phyloP scores from a whole-genome alignment of 2,329 filamentous ascomycete species.

The Apiospora sp. region DNA sequence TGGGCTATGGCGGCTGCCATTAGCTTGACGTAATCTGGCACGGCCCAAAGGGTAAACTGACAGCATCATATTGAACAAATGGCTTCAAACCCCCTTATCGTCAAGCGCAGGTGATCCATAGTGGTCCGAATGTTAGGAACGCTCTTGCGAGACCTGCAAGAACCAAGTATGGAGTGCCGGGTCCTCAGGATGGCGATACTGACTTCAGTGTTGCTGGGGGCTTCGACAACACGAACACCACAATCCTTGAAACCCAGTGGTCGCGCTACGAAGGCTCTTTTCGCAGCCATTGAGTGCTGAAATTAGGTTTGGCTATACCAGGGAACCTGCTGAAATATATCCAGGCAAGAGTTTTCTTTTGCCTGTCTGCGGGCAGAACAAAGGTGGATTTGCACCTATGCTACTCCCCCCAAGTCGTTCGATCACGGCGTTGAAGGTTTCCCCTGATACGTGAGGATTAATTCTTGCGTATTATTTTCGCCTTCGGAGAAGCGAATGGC shows the following conservation, averaged over 20 bases:
- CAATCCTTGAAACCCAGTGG: neutral
- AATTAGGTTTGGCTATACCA: neutral
- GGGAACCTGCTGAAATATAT: neutral
- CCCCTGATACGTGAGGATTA: conserved; percentile 62
- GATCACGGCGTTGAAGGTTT: conserved; percentile 34
- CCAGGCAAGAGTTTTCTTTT: neutral
- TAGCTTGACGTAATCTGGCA: neutral
- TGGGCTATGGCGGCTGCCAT: neutral
- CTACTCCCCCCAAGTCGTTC: neutral
- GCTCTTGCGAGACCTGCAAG: neutral
- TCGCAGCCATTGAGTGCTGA: neutral
- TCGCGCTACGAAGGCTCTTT: neutral
- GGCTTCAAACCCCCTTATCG: neutral
- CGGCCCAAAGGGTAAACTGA: too few species aligned
- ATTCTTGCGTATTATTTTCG: conserved; percentile 44
- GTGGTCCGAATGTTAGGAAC: neutral
- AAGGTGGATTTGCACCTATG: neutral
- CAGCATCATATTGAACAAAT: neutral
- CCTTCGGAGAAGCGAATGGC: conserved; percentile 49
- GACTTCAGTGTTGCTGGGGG: neutral
- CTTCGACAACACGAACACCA: neutral
- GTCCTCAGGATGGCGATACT: neutral
- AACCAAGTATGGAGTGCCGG: too few species aligned
- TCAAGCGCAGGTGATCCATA: neutral
- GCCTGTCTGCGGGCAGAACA: neutral